phyloP scores from a whole-genome alignment of 2,329 filamentous ascomycete genomes.

The Ramularia endophylla region DNA sequence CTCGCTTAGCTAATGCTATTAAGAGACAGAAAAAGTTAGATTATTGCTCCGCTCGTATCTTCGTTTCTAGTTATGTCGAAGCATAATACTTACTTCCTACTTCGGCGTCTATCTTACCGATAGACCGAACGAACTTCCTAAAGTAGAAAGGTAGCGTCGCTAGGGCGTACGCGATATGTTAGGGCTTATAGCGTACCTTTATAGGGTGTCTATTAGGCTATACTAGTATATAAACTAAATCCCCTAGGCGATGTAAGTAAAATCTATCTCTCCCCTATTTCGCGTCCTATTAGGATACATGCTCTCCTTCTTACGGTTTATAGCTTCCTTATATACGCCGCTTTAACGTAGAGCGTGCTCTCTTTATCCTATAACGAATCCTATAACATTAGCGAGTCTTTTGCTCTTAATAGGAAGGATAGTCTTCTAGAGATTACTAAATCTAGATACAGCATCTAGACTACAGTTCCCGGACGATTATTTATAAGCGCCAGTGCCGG shows the following conservation, averaged over 20 bases:
- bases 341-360: conserved; percentile 11
- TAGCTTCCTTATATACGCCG: conserved; percentile 11
- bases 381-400: conserved; percentile 11
- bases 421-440: conserved; percentile 14
- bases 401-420: conserved; percentile 8
- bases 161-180: conserved; percentile 1
- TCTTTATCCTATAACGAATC: background rate
- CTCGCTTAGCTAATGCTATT: too few relatives aligned
- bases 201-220: too few relatives aligned
- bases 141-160: background rate
- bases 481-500: conserved; percentile 25
- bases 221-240: too few relatives aligned
- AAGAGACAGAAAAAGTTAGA: too few relatives aligned
- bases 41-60: too few relatives aligned
- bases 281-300: background rate
- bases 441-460: conserved; percentile 18
- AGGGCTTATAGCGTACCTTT: background rate
- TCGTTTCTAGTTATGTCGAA: too few relatives aligned
- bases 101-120: background rate
- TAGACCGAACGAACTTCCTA: background rate
- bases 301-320: background rate
- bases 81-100: too few relatives aligned
- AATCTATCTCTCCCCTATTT: too few relatives aligned
- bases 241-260: too few relatives aligned
- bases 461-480: conserved; percentile 13